phyloP scores from a whole-genome alignment of 1,139 yeast genomes.

The Suhomyces bribrorum region DNA sequence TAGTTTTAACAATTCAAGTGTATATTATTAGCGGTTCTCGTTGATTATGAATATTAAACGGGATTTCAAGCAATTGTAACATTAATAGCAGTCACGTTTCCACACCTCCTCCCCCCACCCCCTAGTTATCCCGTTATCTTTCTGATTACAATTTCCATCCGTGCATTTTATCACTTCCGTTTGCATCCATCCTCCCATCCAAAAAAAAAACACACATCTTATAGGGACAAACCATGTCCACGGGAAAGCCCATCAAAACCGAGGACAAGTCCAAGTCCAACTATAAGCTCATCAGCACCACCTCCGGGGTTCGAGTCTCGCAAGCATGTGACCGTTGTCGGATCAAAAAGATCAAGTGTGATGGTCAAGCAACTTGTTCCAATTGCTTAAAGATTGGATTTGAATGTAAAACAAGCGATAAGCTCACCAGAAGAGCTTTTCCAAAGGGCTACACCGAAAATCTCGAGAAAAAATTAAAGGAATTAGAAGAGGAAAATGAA shows the following conservation, averaged over 20 bases:
- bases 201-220: no score
- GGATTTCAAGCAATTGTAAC: no score
- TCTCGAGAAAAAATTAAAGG: constrained; percentile 60
- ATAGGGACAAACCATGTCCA: constrained; percentile 2
- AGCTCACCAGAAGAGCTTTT: constrained; percentile 61
- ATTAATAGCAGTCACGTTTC: no score
- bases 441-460: constrained; percentile 69
- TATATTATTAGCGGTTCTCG: background rate
- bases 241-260: constrained; percentile 3
- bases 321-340: constrained; percentile 85
- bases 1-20: no score
- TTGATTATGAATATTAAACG: background rate
- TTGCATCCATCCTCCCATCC: no score
- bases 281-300: constrained; percentile 43
- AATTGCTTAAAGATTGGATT: constrained; percentile 66
- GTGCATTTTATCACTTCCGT: no score
- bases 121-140: no score
- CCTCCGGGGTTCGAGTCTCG: constrained; percentile 52
- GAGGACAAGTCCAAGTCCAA: constrained; percentile 22
- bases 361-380: constrained; percentile 69
- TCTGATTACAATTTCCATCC: no score
- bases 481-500: constrained; percentile 60
- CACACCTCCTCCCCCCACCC: no score
- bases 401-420: constrained; percentile 71
- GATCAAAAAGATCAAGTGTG: constrained; percentile 74